phyloP scores from a whole-genome alignment of 805 yeast genomes.

The Vanderwaltozyma yarrowii region DNA sequence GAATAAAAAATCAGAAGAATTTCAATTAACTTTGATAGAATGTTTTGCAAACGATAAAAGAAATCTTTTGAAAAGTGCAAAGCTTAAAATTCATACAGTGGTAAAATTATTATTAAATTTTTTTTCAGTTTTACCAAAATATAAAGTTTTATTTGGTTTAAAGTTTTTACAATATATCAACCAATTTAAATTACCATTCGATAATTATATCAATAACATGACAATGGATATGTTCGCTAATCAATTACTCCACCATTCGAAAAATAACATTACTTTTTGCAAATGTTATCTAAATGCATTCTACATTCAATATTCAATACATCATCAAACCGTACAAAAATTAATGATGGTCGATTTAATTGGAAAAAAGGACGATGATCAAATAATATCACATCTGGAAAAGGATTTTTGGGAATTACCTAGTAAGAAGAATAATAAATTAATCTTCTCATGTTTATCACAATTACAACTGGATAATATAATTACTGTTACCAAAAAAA shows the following conservation, averaged over 20 bases:
- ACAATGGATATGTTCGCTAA: constrained; percentile 8
- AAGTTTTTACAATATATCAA: constrained; percentile 24
- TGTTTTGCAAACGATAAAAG: constrained; percentile 20
- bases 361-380: too few relatives aligned
- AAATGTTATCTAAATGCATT: constrained; percentile 6
- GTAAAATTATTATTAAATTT: constrained; percentile 21
- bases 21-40: constrained; percentile 9
- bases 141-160: constrained; percentile 20
- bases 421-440: not conserved
- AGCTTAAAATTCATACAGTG: constrained; percentile 13
- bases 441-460: not conserved
- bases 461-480: constrained; percentile 1
- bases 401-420: not conserved
- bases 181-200: constrained; percentile 15
- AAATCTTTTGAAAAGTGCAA: constrained; percentile 7
- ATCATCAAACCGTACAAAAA: constrained; percentile 10
- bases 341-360: constrained; percentile 14
- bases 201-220: constrained; percentile 18
- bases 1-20: constrained; percentile 5
- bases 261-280: not conserved
- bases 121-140: constrained; percentile 12
- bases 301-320: constrained; percentile 13
- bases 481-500: not conserved
- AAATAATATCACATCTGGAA: not conserved
- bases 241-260: constrained; percentile 7